Evolutionary conservation across 2,329 filamentous ascomycete species (phyloP), one percentile per base, ranked within the genome.

Genomic region (Sporothrix schenckii): DNA sequence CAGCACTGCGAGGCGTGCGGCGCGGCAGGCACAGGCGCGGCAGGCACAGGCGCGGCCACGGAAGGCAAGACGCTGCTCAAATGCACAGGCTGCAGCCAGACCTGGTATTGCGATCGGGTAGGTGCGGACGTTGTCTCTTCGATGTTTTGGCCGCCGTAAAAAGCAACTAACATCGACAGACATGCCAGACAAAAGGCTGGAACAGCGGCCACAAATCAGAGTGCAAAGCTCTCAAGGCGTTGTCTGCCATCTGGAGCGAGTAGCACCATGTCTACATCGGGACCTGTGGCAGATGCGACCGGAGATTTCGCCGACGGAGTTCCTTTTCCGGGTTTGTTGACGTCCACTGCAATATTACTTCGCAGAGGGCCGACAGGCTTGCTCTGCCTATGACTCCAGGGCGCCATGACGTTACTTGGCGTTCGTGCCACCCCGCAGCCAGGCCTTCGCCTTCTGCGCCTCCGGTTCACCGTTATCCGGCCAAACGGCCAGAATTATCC

Each of bases 101-200:
- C 78, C n/a, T 77, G 76, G 71, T 85, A 85, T 75, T 85, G 83
- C 70, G 77, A 79, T 34, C 83, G 83, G 80, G 83, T 83, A 34
- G 19, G 70, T 6, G 34, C 34, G 5, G 34, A 34, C 14, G 41
- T 14, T 1, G 11, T 44, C 41, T 44, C 3, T 16, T 44, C 5
- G 11, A 9, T 44, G 3, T 44, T 16, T 44, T 44, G 41, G 11
- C 41, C 2, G 3, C 10, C n/a, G n/a, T 44, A 13, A 11, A 7
- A 14, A 7, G 4, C 5, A 2, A 49, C 69, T 75, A 30, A 72
- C 72, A 56, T 4, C 58, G n/a, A 68, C 49, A 83, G 82, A 78
- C 78, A 21, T 84, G 83, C 61, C 83, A 84, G 72, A 77, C 78
- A 9, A 78, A 77, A 54, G 81, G 79, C 19, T 84, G 82, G 83